Conservation (phyloP, 169 alveolate species). For the Plasmodium falciparum region DNA sequence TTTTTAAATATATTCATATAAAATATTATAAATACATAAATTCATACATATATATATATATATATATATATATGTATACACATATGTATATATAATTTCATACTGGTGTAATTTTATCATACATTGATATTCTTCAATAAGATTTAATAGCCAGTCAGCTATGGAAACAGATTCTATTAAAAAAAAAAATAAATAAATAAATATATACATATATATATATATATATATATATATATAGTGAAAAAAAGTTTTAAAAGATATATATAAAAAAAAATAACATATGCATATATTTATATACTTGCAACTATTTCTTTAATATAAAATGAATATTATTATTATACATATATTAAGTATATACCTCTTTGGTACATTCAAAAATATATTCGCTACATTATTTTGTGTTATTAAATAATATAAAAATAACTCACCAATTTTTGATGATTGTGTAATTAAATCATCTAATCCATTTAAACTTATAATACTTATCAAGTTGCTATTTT, state of each 20-base stretch:
- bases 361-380: slow-evolving; percentile 33
- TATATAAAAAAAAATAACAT: not conserved
- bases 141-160: slow-evolving; percentile 74
- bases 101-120: slow-evolving; percentile 79
- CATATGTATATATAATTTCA: slow-evolving; percentile 19
- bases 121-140: slow-evolving; percentile 78
- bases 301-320: not conserved
- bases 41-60: not conserved
- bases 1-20: no score
- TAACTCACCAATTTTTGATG: slow-evolving; percentile 77
- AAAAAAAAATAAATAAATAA: slow-evolving; percentile 17
- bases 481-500: slow-evolving; percentile 67
- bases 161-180: slow-evolving; percentile 71
- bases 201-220: slow-evolving; percentile 2
- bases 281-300: not conserved
- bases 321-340: not conserved
- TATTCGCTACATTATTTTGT: slow-evolving; percentile 19
- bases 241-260: no score
- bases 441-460: slow-evolving; percentile 72
- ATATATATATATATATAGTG: no score
- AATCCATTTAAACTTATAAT: slow-evolving; percentile 65
- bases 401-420: slow-evolving; percentile 10
- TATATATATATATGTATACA: not conserved
- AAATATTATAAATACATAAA: not conserved
- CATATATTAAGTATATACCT: slow-evolving; percentile 26